These are phyloP conservation scores for Hypoxylon sp. DNA, from an alignment of 2,329 filamentous ascomycete genomes.

Conservation along the genomic window DNA sequence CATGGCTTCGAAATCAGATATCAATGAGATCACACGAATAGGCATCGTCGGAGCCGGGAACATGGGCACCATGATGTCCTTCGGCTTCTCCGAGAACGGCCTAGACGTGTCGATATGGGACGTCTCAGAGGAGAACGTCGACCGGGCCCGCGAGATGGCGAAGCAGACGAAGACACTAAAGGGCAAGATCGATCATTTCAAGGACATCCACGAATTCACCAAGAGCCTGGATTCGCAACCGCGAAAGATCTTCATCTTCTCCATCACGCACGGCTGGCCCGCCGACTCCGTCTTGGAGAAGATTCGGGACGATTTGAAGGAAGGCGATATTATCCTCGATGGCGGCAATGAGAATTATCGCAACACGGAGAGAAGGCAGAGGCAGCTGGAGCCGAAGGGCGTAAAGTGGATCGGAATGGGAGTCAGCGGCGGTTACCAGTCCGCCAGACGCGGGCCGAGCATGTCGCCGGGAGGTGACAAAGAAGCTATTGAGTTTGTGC, in stretches of 20 bases:
- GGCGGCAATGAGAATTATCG: constrained; percentile 78
- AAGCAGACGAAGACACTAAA: constrained; percentile 49
- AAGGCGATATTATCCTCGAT: constrained; percentile 77
- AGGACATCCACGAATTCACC: constrained; percentile 61
- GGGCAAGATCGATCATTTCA: constrained; percentile 47
- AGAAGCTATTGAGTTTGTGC: constrained; percentile 68
- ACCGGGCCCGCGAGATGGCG: constrained; percentile 53
- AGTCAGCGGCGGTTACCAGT: constrained; percentile 79
- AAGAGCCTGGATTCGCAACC: constrained; percentile 59
- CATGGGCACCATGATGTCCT: constrained; percentile 73
- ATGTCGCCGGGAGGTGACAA: constrained; percentile 76
- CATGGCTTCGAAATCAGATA: constrained; percentile 23
- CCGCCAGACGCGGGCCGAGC: constrained; percentile 75
- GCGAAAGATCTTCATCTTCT: constrained; percentile 68
- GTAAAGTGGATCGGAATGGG: constrained; percentile 78
- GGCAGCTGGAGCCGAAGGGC: constrained; percentile 68
- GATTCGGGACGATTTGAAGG: constrained; percentile 64
- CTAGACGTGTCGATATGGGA: constrained; percentile 68
- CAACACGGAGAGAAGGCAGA: constrained; percentile 74
- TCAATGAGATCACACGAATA: constrained; percentile 56
- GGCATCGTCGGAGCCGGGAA: constrained; percentile 71
- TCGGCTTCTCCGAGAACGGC: constrained; percentile 71
- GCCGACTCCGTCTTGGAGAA: constrained; percentile 58
- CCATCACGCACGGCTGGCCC: constrained; percentile 63
- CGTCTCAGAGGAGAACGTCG: constrained; percentile 60